Percentiles rank a stretch among this genome's conserved stretches.
phyloP scores from a whole-genome alignment of 1,284 basidiomycete species.

The Pisolithus thermaeus region DNA sequence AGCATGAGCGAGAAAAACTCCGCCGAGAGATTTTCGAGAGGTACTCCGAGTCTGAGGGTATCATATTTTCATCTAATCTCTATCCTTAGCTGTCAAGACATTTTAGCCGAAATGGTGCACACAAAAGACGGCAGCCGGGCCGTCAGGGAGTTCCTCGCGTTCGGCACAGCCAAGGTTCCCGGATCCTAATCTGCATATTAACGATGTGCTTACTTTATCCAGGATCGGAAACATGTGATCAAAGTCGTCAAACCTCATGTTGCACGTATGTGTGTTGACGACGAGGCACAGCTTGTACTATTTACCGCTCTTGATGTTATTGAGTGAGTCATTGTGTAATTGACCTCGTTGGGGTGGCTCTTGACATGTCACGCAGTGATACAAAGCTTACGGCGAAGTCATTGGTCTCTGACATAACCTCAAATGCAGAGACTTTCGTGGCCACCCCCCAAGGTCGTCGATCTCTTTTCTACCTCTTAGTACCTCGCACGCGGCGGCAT shows the following conservation, averaged over 20 bases:
- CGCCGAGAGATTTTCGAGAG: slow-evolving; percentile 64
- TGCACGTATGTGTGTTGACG: slow-evolving; percentile 78
- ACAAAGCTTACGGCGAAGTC: slow-evolving; percentile 82
- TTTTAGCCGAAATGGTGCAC: slow-evolving; percentile 85
- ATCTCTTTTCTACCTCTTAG: slow-evolving; percentile 73
- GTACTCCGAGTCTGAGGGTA: slow-evolving; percentile 26
- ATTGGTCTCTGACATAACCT: slow-evolving; percentile 59
- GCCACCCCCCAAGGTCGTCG: slow-evolving; percentile 64
- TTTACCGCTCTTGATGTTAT: slow-evolving; percentile 85
- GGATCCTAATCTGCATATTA: not conserved
- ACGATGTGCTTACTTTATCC: slow-evolving; percentile 2
- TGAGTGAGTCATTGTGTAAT: slow-evolving; percentile 49
- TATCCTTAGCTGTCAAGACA: slow-evolving; percentile 64
- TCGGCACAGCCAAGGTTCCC: slow-evolving; percentile 71
- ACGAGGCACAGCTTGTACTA: slow-evolving; percentile 82
- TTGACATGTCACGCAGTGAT: slow-evolving; percentile 46
- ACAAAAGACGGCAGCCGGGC: slow-evolving; percentile 86
- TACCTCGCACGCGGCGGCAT: slow-evolving; percentile 72
- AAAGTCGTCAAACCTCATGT: slow-evolving; percentile 84
- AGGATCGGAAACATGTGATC: slow-evolving; percentile 86
- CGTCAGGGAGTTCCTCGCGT: slow-evolving; percentile 76
- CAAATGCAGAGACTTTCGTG: slow-evolving; percentile 50
- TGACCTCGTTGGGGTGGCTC: not conserved
- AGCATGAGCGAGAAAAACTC: slow-evolving; percentile 56
- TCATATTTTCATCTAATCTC: not conserved